Evolutionary conservation across 176 grass and related monocot species (phyloP), one percentile per base, ranked within the genome.

Genomic region (Musa acuminata): DNA sequence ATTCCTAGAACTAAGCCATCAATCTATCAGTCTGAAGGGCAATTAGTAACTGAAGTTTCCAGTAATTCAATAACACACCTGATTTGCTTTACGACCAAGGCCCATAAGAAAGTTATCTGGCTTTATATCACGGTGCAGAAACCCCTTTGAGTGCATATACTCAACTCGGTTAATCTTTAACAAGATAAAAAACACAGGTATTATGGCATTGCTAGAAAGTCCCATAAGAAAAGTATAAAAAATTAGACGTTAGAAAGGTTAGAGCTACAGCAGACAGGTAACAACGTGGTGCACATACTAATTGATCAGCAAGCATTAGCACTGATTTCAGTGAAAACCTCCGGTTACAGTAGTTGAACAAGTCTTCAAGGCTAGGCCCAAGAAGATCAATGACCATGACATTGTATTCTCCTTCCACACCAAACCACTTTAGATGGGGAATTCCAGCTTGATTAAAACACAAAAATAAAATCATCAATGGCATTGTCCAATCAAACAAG

Each of bases 341-440:
- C 4, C 86, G 83, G 77, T 87, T 89, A 77, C 90, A 92, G 72
- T 89, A 92, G 82, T 89, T 92, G 76, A 92, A 92, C 19, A 92
- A 82, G 67, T 92, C 90, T 80, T 92, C 90, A 13, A 92, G 84
- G 63, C 90, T 89, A 67, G 90, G 90, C 14, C 90, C 90, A 0
- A 92, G 86, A 84, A 92, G 83, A 86, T 92, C 90, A 55, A 92
- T 92, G 69, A 89, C 90, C 90, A 92, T 92, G 76, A 92, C 81
- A 80, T 88, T 92, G 79, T 92, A 86, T 70, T 92, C 90, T 51
- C 90, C 90, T 79, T 92, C 90, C 25, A 89, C 90, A 4, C 86
- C 86, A 22, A 92, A 92, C 86, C 90, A 92, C 71, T 89, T 92
- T 52, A 92, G 52, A 29, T 92, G 90, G 0, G 90, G 90, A 74